phyloP scores from a whole-genome alignment of 805 yeast species.

The Zygosaccharomyces bisporus region DNA sequence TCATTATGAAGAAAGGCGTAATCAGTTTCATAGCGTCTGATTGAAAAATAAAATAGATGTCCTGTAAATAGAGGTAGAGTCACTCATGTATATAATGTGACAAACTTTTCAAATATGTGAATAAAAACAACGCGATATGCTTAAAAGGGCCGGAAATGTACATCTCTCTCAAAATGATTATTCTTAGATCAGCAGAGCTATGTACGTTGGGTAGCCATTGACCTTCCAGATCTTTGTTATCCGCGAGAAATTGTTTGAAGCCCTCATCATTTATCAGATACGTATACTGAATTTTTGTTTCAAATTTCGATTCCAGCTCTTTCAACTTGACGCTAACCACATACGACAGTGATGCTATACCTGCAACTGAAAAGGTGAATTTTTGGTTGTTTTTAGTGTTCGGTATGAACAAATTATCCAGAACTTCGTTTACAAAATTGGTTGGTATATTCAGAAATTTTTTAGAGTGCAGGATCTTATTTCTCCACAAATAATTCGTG shows the following conservation, averaged over 20 bases:
- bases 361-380: conserved; percentile 23
- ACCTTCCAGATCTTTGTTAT: neutral
- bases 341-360: conserved; percentile 28
- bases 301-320: conserved; percentile 12
- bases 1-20: conserved; percentile 51
- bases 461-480: conserved; percentile 20
- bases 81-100: conserved; percentile 22
- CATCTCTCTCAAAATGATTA: conserved; percentile 43
- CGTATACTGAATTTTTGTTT: conserved; percentile 8
- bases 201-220: conserved; percentile 19
- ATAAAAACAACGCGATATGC: conserved; percentile 50
- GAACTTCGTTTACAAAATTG: conserved; percentile 18
- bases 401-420: conserved; percentile 18
- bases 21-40: conserved; percentile 41
- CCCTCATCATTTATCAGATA: conserved; percentile 22
- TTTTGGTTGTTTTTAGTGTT: conserved; percentile 13
- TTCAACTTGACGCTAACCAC: conserved; percentile 11
- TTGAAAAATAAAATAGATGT: neutral
- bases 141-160: conserved; percentile 38
- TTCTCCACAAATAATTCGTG: conserved; percentile 34
- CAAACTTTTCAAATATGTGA: conserved; percentile 51
- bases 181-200: conserved; percentile 44
- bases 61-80: conserved; percentile 4
- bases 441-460: conserved; percentile 25
- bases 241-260: conserved; percentile 19